phyloP scores from a whole-genome alignment of 495 filamentous ascomycete species.

The Schizothecium vesticola region DNA sequence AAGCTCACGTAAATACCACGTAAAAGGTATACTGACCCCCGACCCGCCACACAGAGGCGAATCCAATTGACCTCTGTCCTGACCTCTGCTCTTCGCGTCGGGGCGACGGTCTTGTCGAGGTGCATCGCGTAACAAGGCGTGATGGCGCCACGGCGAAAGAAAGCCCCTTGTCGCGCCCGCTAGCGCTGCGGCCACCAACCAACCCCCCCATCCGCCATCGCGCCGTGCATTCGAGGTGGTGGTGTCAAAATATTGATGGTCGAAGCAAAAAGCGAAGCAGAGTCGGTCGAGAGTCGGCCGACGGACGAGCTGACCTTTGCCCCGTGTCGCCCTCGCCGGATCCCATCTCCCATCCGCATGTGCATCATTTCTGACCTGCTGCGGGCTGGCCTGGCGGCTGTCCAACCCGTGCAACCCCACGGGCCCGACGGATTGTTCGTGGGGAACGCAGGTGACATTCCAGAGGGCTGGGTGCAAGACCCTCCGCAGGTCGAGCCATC shows the following conservation, averaged over 20 bases:
- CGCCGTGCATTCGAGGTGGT: not conserved
- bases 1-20: conserved; percentile 25
- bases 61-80: not conserved
- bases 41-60: conserved; percentile 5
- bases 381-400: not conserved
- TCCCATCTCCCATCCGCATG: not conserved
- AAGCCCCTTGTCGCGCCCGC: conserved; percentile 9
- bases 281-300: not conserved
- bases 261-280: not conserved
- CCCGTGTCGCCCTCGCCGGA: not conserved
- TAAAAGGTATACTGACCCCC: conserved; percentile 5
- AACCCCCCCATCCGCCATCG: not conserved
- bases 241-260: not conserved
- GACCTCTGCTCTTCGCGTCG: not conserved
- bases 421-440: not conserved
- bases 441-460: not conserved
- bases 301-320: not conserved
- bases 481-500: not conserved
- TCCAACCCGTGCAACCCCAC: not conserved
- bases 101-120: conserved; percentile 2
- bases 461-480: not conserved
- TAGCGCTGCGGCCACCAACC: conserved; percentile 12
- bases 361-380: not conserved
- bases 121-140: conserved; percentile 25
- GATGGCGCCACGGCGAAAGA: conserved; percentile 19